A percentile compares a stretch with the other conserved stretches of the same genome.
Conservation (phyloP, 176 grass and related monocot species). For the Tillandsia leiboldiana region DNA sequence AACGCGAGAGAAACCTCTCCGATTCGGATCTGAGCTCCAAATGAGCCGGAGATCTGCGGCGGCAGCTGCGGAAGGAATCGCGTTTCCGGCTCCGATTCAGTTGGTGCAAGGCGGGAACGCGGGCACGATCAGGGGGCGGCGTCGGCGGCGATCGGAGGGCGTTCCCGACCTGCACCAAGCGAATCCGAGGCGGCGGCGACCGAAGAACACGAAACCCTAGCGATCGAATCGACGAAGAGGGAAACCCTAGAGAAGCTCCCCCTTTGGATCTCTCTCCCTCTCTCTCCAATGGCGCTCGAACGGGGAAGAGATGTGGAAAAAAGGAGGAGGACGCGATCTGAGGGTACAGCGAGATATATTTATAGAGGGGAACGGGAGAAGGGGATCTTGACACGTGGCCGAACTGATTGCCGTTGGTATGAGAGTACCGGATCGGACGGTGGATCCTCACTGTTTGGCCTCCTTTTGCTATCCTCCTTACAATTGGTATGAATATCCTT, state of each 20-base stretch:
- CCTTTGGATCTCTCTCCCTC: not conserved
- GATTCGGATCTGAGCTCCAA: not conserved
- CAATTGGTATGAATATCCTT: no score
- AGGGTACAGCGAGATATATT: not conserved
- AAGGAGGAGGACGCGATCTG: not conserved
- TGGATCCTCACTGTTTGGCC: not conserved
- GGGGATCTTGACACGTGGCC: not conserved
- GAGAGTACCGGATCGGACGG: not conserved
- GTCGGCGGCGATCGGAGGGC: constrained; percentile 19
- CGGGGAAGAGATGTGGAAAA: not conserved
- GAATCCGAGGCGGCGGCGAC: constrained; percentile 83
- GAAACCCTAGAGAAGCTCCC: not conserved
- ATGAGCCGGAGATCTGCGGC: not conserved
- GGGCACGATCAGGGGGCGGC: constrained; percentile 16
- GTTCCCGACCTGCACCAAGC: constrained; percentile 99
- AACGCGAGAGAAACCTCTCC: not conserved
- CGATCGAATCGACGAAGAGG: not conserved
- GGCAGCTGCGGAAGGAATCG: constrained; percentile 3
- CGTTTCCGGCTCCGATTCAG: constrained; percentile 96
- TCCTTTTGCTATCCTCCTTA: no score
- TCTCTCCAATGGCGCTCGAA: not conserved
- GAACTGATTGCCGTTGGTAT: not conserved
- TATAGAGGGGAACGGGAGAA: not conserved
- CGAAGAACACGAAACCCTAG: not conserved
- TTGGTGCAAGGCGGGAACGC: constrained; percentile 98